phyloP scores from a whole-genome alignment of 164 flowering plant genomes.

The Kingdonia uniflora region DNA sequence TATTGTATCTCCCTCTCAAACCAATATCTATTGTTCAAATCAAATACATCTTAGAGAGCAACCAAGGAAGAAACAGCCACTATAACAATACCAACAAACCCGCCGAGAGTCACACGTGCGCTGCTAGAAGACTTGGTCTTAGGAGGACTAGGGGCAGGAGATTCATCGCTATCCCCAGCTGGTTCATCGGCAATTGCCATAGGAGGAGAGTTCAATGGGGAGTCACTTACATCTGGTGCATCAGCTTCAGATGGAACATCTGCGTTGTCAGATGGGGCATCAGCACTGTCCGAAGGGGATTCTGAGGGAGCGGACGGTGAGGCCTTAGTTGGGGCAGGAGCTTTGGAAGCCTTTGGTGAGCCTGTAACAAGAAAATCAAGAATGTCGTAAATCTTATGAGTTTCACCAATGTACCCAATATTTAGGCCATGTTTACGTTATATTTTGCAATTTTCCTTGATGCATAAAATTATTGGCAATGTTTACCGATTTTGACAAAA shows the following conservation, averaged over 20 bases:
- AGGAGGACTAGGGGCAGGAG: background rate
- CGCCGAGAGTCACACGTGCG: constrained; percentile 4
- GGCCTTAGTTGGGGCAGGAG: too few species aligned
- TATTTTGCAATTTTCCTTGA: too few species aligned
- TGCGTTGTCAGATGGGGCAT: constrained; percentile 10
- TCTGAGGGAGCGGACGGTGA: background rate
- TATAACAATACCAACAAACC: constrained; percentile 1
- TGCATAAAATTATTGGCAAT: too few species aligned
- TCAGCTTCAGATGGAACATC: constrained; percentile 9
- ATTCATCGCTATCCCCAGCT: background rate
- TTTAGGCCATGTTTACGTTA: too few species aligned
- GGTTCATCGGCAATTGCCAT: constrained; percentile 5
- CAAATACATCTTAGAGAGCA: constrained; percentile 5
- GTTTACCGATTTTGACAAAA: too few species aligned
- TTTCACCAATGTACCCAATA: too few species aligned
- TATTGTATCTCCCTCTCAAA: too few species aligned
- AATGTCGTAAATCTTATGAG: too few species aligned
- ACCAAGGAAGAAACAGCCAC: constrained; percentile 6
- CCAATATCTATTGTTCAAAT: too few species aligned
- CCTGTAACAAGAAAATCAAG: too few species aligned
- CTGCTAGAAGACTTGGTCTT: constrained; percentile 5
- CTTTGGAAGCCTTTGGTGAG: too few species aligned
- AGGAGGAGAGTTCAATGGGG: constrained; percentile 1
- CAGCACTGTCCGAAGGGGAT: background rate
- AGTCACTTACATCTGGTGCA: constrained; percentile 11